These are phyloP conservation scores for Phaseolus lunatus DNA, from an alignment of 306 rosid species.

Conservation along the genomic window DNA sequence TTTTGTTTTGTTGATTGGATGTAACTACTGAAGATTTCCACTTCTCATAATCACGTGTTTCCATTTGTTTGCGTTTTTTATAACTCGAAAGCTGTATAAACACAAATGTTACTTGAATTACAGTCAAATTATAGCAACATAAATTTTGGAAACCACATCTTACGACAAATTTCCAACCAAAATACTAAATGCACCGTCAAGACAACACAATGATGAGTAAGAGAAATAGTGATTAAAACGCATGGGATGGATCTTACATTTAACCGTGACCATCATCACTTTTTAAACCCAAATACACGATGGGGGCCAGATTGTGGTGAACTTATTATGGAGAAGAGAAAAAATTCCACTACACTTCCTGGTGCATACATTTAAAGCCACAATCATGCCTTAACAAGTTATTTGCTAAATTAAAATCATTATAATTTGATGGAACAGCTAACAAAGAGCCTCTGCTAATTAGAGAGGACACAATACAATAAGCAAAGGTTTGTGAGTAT, in stretches of 20 bases:
- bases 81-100: conserved; percentile 69
- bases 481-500: conserved; percentile 16
- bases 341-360: background rate
- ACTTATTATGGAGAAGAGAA: background rate
- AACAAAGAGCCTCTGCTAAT: background rate
- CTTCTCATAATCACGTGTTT: conserved; percentile 61
- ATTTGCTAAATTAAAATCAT: background rate
- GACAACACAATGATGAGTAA: background rate
- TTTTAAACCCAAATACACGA: background rate
- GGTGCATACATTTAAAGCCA: background rate
- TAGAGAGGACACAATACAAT: conserved; percentile 14
- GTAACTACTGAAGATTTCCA: conserved; percentile 78
- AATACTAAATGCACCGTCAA: background rate
- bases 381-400: background rate
- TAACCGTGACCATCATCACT: conserved; percentile 25
- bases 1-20: conserved; percentile 63
- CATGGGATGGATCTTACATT: background rate
- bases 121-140: background rate
- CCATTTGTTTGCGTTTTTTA: conserved; percentile 64
- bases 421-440: conserved; percentile 1
- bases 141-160: conserved; percentile 5
- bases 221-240: background rate
- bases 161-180: background rate
- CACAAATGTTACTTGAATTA: conserved; percentile 28
- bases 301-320: background rate